These are phyloP conservation scores for Periconia sp. DNA, from an alignment of 2,329 filamentous ascomycete species.

Conservation along the genomic window DNA sequence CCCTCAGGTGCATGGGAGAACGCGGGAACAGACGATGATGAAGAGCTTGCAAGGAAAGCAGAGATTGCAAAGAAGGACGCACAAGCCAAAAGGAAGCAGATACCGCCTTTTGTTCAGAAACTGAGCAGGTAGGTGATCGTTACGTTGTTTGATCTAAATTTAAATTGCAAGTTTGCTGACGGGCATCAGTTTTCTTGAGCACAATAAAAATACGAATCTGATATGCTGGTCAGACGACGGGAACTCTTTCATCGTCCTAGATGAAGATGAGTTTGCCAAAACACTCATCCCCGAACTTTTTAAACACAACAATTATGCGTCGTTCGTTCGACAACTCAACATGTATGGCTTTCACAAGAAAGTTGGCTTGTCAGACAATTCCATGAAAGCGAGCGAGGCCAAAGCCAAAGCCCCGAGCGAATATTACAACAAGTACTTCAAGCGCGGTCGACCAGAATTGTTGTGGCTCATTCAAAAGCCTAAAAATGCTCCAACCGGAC, in stretches of 20 bases:
- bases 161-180: slow-evolving; percentile 14
- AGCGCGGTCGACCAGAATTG: slow-evolving; percentile 86
- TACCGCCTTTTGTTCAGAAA: slow-evolving; percentile 97
- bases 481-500: slow-evolving; percentile 63
- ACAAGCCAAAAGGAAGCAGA: slow-evolving; percentile 88
- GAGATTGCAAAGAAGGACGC: slow-evolving; percentile 83
- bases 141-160: not conserved
- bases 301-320: slow-evolving; percentile 79
- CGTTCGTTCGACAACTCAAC: slow-evolving; percentile 70
- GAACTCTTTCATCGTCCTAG: slow-evolving; percentile 92
- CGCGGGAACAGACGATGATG: slow-evolving; percentile 65
- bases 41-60: slow-evolving; percentile 77
- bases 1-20: slow-evolving; percentile 56
- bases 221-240: slow-evolving; percentile 98
- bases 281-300: slow-evolving; percentile 74
- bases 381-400: slow-evolving; percentile 93
- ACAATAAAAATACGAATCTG: slow-evolving; percentile 87
- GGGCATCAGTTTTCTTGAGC: slow-evolving; percentile 79
- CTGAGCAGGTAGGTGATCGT: slow-evolving; percentile 75
- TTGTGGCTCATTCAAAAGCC: slow-evolving; percentile 97
- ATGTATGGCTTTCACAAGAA: slow-evolving; percentile 61
- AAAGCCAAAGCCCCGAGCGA: slow-evolving; percentile 98
- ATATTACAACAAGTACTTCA: slow-evolving; percentile 96
- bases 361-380: slow-evolving; percentile 84
- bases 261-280: slow-evolving; percentile 86